Percentiles rank a stretch among this genome's conserved stretches.
Evolutionary conservation across 257 asterid genomes (phyloP).

Genomic region (Cinchona pubescens): DNA sequence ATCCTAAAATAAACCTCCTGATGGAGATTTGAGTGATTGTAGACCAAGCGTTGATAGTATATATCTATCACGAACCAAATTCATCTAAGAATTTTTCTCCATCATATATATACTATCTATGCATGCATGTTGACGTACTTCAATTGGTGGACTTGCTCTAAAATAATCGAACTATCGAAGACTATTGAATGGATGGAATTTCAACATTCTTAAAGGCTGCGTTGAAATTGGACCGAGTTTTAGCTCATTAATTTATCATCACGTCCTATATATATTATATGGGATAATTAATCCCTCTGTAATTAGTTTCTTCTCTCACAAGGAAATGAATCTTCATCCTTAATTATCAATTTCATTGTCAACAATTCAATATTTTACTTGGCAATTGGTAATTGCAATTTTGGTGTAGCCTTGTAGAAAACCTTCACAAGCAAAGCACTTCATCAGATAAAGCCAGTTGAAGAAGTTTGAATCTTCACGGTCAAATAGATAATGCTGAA

Average conservation of each 20-base stretch:
- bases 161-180: neutral
- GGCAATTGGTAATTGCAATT: neutral
- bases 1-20: too few species aligned
- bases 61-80: too few species aligned
- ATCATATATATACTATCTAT: too few species aligned
- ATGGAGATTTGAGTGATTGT: too few species aligned
- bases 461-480: neutral
- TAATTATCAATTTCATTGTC: neutral
- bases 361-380: neutral
- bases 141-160: neutral
- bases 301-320: neutral
- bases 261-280: neutral
- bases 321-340: neutral
- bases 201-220: neutral
- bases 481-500: neutral
- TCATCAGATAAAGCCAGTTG: neutral
- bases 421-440: conserved; percentile 3
- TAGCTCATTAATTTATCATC: neutral
- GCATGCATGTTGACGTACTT: too few species aligned
- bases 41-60: too few species aligned
- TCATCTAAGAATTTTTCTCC: too few species aligned
- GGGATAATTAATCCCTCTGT: neutral
- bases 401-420: neutral
- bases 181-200: neutral
- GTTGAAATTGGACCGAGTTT: neutral